Evolutionary conservation across 768 basidiomycete species (phyloP).

Genomic region (Tubosaeta sp.): DNA sequence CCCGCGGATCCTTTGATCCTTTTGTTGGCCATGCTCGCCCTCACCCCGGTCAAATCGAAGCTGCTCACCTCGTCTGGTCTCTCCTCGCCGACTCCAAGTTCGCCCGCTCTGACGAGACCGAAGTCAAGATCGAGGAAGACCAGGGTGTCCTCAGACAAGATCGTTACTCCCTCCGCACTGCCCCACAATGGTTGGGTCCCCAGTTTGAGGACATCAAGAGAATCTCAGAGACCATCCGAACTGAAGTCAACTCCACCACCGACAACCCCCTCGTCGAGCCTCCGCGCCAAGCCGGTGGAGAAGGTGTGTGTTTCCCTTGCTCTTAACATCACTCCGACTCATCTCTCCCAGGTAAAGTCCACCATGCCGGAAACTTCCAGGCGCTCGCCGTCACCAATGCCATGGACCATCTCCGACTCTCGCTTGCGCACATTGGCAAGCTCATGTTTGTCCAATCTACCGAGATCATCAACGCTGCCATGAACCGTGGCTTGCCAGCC

Average conservation of each 20-base stretch:
- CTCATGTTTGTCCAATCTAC: conserved; percentile 62
- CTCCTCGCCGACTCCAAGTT: conserved; percentile 67
- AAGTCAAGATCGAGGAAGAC: conserved; percentile 70
- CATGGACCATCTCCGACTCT: conserved; percentile 82
- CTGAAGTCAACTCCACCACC: conserved; percentile 84
- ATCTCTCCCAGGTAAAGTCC: conserved; percentile 43
- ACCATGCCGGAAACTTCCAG: conserved; percentile 89
- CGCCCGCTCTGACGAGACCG: conserved; percentile 65
- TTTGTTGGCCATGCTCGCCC: conserved; percentile 77
- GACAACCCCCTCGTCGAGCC: conserved; percentile 88
- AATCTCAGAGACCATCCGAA: conserved; percentile 58
- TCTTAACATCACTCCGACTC: not conserved
- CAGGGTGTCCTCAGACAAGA: conserved; percentile 75
- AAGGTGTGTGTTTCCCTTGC: conserved; percentile 13
- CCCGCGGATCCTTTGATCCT: conserved; percentile 65
- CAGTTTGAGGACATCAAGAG: conserved; percentile 75
- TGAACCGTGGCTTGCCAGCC: conserved; percentile 78
- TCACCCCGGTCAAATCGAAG: conserved; percentile 83
- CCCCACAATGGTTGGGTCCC: conserved; percentile 84
- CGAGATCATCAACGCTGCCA: conserved; percentile 51
- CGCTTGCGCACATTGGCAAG: conserved; percentile 66
- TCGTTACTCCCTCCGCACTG: conserved; percentile 60
- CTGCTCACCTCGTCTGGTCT: conserved; percentile 62
- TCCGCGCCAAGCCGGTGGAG: conserved; percentile 49
- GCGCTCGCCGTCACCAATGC: conserved; percentile 81